Conservation (phyloP, 495 filamentous ascomycete genomes). For the Xylaria grammica region DNA sequence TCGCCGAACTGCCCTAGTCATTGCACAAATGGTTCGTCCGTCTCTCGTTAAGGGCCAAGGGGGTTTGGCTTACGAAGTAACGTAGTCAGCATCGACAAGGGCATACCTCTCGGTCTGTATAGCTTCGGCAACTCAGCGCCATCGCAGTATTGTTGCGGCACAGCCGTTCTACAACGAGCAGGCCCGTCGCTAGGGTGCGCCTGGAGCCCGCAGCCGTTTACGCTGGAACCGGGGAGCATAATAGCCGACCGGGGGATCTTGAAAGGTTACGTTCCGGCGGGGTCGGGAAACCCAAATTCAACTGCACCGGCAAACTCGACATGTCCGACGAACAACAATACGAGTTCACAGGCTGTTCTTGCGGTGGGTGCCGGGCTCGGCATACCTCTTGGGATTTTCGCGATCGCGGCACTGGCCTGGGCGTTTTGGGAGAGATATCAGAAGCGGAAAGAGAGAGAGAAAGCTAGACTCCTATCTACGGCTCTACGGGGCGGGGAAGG, state of each 20-base stretch:
- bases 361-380: background rate
- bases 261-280: background rate
- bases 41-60: background rate
- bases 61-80: background rate
- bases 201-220: background rate
- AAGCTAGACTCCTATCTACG: background rate
- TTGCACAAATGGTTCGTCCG: background rate
- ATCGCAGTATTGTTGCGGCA: background rate
- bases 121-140: background rate
- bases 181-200: background rate
- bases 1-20: background rate
- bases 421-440: background rate
- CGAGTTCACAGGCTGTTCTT: background rate
- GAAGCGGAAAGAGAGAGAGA: background rate
- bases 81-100: background rate
- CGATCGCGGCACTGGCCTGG: background rate
- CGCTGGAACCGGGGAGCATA: background rate
- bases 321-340: background rate
- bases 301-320: background rate
- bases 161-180: background rate
- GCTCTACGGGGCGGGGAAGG: background rate
- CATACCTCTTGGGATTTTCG: background rate
- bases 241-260: background rate
- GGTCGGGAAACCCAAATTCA: background rate
- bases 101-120: background rate